phyloP scores from a whole-genome alignment of 306 rosid genomes.

The Pyrus bretschneideri region DNA sequence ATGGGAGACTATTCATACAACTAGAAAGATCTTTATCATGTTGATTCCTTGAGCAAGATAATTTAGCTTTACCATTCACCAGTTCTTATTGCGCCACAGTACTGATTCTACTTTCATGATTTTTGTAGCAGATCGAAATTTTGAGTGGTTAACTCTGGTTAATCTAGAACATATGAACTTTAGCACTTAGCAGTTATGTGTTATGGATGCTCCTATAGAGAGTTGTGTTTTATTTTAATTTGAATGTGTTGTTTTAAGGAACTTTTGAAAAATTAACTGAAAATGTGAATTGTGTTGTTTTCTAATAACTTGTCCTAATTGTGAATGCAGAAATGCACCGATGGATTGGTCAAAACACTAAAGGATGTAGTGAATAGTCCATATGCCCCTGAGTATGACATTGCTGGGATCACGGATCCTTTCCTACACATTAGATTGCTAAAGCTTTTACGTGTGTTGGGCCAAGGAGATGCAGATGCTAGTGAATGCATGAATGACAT shows the following conservation, averaged over 20 bases:
- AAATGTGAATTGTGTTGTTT: not conserved
- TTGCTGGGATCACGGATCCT: conserved; percentile 96
- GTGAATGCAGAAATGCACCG: conserved; percentile 75
- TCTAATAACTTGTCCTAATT: conserved; percentile 7
- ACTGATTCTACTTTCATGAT: not conserved
- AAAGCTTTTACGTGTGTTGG: conserved; percentile 78
- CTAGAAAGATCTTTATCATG: not conserved
- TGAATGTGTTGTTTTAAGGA: not conserved
- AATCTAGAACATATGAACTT: not conserved
- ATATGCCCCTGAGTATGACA: conserved; percentile 90
- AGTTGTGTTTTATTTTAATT: conserved; percentile 4
- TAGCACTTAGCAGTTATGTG: not conserved
- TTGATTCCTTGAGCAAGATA: not conserved
- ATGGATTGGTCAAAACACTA: conserved; percentile 75
- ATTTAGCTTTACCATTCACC: not conserved
- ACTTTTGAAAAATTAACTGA: conserved; percentile 13
- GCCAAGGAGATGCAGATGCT: conserved; percentile 89
- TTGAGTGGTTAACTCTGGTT: not conserved
- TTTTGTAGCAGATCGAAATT: not conserved
- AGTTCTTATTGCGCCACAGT: not conserved
- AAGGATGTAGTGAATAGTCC: conserved; percentile 88
- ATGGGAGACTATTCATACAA: not conserved
- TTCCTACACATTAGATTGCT: conserved; percentile 93
- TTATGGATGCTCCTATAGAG: conserved; percentile 8
- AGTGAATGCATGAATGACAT: conserved; percentile 95